Conservation (phyloP, 108 stramenopile species). For the Skeletonema grethae region DNA sequence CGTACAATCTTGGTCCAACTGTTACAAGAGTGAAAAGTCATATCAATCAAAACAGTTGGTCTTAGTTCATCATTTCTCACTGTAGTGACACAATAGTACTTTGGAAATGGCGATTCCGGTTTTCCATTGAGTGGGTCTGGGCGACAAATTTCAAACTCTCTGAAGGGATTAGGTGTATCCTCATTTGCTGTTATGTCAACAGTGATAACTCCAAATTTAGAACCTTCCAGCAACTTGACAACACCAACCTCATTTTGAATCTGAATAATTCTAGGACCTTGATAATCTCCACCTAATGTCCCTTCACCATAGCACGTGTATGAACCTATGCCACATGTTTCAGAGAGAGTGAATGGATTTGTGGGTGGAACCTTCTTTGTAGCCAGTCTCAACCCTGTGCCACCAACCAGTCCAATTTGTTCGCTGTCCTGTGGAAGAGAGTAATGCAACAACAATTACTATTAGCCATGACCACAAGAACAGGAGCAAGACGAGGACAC, state of each 20-base stretch:
- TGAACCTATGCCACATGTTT: neutral
- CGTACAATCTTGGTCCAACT: conserved; percentile 4
- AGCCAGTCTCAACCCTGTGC: too few species aligned
- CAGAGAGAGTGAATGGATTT: conserved; percentile 1
- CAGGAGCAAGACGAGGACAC: too few species aligned
- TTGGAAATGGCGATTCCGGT: conserved; percentile 3
- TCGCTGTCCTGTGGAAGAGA: too few species aligned
- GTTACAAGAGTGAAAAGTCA: neutral
- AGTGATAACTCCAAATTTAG: neutral
- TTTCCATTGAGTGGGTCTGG: conserved; percentile 3
- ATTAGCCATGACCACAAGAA: too few species aligned
- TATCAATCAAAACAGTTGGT: conserved; percentile 1
- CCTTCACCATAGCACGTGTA: conserved; percentile 3
- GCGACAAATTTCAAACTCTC: neutral
- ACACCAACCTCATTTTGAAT: neutral
- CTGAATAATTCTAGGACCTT: neutral
- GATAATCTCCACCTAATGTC: neutral
- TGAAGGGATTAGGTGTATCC: too few species aligned
- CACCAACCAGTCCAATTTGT: too few species aligned
- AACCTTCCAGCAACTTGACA: conserved; percentile 1
- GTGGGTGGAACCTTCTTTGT: neutral
- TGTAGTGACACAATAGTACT: conserved; percentile 4
- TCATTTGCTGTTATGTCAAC: neutral
- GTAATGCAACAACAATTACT: too few species aligned
- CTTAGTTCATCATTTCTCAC: neutral